Conservation (phyloP, 2,329 filamentous ascomycete species). For the Hymenoscyphus linearis region DNA sequence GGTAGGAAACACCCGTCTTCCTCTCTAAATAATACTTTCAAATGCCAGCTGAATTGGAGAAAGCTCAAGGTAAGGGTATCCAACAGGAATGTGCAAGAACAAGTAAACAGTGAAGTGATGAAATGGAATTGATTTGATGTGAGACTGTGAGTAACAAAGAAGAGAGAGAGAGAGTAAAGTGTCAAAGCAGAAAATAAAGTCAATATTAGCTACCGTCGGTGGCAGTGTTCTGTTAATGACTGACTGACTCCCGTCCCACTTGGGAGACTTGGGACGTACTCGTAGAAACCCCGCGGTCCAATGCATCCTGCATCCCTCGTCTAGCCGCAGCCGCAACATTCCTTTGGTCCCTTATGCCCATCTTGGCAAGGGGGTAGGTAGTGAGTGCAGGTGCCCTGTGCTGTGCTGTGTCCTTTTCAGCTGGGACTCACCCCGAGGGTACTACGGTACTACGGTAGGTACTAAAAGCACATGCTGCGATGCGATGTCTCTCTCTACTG, state of each 20-base stretch:
- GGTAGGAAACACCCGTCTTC: neutral
- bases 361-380: neutral
- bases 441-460: neutral
- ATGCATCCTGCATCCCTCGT: neutral
- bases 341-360: neutral
- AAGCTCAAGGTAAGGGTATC: neutral
- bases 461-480: neutral
- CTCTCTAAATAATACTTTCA: neutral
- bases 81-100: neutral
- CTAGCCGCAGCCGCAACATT: neutral
- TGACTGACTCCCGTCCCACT: neutral
- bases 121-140: too few species aligned
- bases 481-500: neutral
- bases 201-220: neutral
- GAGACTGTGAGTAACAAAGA: neutral
- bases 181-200: neutral
- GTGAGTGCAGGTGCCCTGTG: too few species aligned
- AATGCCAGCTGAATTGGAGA: neutral
- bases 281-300: constrained; percentile 6
- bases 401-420: neutral
- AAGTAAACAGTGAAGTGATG: too few species aligned
- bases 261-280: neutral
- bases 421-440: neutral
- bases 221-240: neutral
- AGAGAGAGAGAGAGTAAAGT: neutral